Evolutionary conservation across 306 rosid genomes (phyloP), one percentile per base, ranked within the genome.

Genomic region (Arachis hypogaea): DNA sequence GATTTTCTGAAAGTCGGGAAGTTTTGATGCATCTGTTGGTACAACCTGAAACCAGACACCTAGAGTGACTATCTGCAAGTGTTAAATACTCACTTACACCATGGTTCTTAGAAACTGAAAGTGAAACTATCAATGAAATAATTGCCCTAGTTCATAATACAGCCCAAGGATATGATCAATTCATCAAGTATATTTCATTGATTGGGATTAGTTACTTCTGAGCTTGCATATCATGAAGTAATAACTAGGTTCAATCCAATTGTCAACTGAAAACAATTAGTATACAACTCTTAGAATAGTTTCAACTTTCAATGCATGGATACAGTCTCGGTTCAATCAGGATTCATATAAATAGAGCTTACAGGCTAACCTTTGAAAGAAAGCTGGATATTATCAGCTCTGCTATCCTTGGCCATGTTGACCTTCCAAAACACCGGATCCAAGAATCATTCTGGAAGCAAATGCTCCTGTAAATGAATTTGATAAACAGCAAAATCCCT

Each of bases 1-100:
- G 72, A 88, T 88, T 87, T 85, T 94, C 86, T 89, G 93, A 85
- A 94, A 94, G 69, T 87, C 95, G 3, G 89, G 85, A 75, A 94
- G 97, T 82, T 94, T 94, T 72, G 98, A 86, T 63, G 96, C 98
- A 85, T 91, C 97, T 74, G 92, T 81, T 11, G 98, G 98, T 70
- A 94, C 93, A 80, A 94, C 97, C 97, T 91, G 92, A 83, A 84
- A 85, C 70, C 76, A 78, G 69, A 75, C 58, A 73, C 44, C 74
- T 65, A 9, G 71, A 36, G 70, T 78, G 49, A 79, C 61, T 66
- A 64, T 70, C 49, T 29, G 66, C 52, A 63, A 80, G 42, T 59
- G 14, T 72, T 42, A 29, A 44, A 74, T 12, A 30, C 1, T n/a
- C 49, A 56, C 30, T 44, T 77, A 46, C 59, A 44, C 68, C 55